A percentile compares a stretch with the other conserved stretches of the same genome.
Conservation (phyloP, 441 rosid genomes). For the Gossypium armourianum region DNA sequence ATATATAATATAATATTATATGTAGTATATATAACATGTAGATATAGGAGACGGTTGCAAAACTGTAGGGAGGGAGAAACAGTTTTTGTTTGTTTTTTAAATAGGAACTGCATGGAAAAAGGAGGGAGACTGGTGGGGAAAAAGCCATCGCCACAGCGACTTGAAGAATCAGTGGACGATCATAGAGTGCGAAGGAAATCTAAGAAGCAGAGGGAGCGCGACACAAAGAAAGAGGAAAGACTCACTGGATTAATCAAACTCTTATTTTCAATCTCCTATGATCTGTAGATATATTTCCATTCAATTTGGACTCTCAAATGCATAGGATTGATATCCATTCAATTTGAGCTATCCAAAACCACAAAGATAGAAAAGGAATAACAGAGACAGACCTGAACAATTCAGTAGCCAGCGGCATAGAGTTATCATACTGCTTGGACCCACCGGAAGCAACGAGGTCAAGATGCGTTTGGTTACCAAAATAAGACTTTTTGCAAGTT, state of each 20-base stretch:
- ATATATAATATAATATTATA: too few species aligned
- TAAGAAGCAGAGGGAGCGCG: too few species aligned
- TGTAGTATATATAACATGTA: too few species aligned
- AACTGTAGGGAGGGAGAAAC: too few species aligned
- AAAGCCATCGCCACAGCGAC: too few species aligned
- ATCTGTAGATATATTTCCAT: background rate
- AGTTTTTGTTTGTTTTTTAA: too few species aligned
- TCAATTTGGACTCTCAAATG: background rate
- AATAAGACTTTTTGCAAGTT: constrained; percentile 48
- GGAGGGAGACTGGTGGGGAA: too few species aligned
- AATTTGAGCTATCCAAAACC: background rate
- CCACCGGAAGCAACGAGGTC: constrained; percentile 50
- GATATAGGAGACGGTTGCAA: too few species aligned
- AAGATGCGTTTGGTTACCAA: constrained; percentile 47
- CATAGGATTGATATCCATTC: too few species aligned
- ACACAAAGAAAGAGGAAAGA: background rate
- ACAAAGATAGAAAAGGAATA: background rate
- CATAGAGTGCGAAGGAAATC: too few species aligned
- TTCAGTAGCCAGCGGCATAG: constrained; percentile 45
- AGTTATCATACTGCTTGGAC: constrained; percentile 31
- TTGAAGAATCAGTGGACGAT: too few species aligned
- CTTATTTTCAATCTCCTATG: background rate
- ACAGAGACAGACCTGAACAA: constrained; percentile 46
- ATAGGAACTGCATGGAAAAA: too few species aligned
- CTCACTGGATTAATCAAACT: background rate